Evolutionary conservation across 306 rosid genomes (phyloP).

Genomic region (Luffa aegyptiaca): DNA sequence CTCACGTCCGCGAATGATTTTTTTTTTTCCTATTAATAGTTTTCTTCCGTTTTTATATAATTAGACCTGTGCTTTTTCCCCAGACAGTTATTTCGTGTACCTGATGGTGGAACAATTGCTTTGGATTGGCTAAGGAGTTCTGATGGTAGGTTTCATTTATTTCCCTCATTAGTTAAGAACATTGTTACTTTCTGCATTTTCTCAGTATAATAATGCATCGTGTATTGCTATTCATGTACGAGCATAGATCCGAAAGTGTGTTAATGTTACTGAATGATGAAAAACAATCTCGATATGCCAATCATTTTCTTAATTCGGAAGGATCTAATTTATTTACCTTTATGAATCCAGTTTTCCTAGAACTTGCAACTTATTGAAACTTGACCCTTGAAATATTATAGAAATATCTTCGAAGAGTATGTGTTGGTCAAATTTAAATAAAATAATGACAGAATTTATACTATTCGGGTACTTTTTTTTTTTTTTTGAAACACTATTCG

Average conservation of each 20-base stretch:
- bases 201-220: background rate
- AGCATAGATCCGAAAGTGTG: background rate
- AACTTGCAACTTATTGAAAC: background rate
- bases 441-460: background rate
- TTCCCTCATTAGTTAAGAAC: slow-evolving; percentile 5
- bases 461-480: background rate
- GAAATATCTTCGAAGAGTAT: background rate
- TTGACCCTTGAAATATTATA: background rate
- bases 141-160: slow-evolving; percentile 33
- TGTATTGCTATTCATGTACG: background rate
- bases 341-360: background rate
- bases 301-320: background rate
- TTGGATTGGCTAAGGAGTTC: slow-evolving; percentile 50
- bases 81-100: slow-evolving; percentile 49
- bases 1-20: background rate
- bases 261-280: background rate
- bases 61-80: background rate
- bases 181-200: background rate
- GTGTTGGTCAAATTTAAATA: background rate
- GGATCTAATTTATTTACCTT: background rate
- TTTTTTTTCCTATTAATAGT: background rate
- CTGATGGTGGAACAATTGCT: slow-evolving; percentile 71
- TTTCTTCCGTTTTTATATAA: background rate
- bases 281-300: background rate
- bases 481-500: too few species aligned